Conservation (phyloP, 1,284 basidiomycete species). For the Tylopilus orsonianus region DNA sequence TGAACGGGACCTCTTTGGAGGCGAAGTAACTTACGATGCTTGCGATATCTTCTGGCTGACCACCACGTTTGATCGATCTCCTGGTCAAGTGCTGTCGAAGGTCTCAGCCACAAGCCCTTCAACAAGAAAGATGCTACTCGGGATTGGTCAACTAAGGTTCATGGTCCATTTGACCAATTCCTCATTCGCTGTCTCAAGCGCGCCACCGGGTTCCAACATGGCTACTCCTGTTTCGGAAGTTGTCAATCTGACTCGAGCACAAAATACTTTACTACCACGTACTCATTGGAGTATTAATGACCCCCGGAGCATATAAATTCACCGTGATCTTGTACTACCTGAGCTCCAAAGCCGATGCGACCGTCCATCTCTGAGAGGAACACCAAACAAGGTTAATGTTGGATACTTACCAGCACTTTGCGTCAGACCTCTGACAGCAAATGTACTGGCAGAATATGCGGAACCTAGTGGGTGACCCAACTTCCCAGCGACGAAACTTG, state of each 20-base stretch:
- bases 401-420: conserved; percentile 22
- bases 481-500: conserved; percentile 28
- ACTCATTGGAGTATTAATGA: conserved; percentile 11
- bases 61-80: conserved; percentile 8
- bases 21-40: conserved; percentile 28
- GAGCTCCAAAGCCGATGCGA: conserved; percentile 28
- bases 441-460: conserved; percentile 32
- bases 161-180: conserved; percentile 1
- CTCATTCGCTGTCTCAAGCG: neutral
- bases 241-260: too few species aligned
- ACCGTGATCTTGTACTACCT: conserved; percentile 19
- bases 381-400: neutral
- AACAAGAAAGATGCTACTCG: neutral
- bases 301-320: conserved; percentile 15
- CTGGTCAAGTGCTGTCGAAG: neutral
- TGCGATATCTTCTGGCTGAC: conserved; percentile 28
- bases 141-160: conserved; percentile 3
- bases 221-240: conserved; percentile 2
- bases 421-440: conserved; percentile 33
- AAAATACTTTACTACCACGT: too few species aligned
- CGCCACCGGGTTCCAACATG: neutral
- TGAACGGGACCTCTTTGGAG: conserved; percentile 19
- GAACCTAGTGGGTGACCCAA: neutral
- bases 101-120: neutral
- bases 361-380: too few species aligned